phyloP scores from a whole-genome alignment of 139 green algal species.

The Tetradesmus lagerheimii region DNA sequence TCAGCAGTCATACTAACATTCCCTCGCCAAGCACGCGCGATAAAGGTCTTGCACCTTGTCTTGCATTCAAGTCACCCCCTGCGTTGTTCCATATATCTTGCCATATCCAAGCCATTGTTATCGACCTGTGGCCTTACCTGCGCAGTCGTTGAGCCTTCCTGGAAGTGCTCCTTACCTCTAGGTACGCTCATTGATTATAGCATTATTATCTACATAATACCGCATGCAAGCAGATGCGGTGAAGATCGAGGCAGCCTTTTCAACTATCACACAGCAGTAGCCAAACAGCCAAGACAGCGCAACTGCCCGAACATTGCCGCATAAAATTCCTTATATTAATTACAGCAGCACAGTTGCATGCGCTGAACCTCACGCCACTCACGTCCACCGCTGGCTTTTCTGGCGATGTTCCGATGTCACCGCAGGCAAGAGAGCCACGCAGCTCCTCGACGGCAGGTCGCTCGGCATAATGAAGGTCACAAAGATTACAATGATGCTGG shows the following conservation, averaged over 20 bases:
- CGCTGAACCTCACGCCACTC: background rate
- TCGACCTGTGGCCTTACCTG: background rate
- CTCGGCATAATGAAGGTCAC: background rate
- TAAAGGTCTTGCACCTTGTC: background rate
- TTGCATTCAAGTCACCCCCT: background rate
- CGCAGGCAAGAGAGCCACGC: background rate
- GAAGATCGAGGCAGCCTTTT: background rate
- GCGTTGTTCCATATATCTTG: background rate
- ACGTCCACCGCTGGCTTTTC: background rate
- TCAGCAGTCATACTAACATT: background rate
- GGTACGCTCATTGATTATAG: background rate
- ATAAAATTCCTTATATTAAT: background rate
- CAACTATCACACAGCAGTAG: background rate
- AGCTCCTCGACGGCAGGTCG: background rate
- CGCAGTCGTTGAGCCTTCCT: background rate
- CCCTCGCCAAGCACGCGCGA: background rate
- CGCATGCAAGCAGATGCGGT: background rate
- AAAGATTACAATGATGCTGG: background rate
- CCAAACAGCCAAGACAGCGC: background rate
- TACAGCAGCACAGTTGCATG: no score
- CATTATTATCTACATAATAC: background rate
- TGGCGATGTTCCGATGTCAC: slow-evolving; percentile 4
- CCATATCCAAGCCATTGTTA: background rate
- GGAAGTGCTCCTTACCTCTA: background rate
- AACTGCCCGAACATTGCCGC: background rate